Evolutionary conservation across 2,329 filamentous ascomycete species (phyloP).

Genomic region (Aureobasidium vineae): DNA sequence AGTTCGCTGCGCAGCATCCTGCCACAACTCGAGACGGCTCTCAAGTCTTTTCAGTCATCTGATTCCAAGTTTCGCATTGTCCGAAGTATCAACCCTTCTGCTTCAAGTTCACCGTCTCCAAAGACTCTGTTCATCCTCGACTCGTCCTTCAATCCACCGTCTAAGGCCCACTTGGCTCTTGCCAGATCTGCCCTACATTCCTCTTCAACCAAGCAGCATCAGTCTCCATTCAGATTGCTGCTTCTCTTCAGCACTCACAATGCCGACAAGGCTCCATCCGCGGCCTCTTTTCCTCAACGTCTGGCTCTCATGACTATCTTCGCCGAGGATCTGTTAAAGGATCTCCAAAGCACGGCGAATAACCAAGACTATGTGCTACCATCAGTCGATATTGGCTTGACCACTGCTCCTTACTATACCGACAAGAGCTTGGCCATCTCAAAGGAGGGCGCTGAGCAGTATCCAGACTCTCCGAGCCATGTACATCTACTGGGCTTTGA

Average conservation of each 20-base stretch:
- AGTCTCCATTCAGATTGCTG: slow-evolving; percentile 50
- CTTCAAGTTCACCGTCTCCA: slow-evolving; percentile 32
- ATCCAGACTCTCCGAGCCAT: slow-evolving; percentile 48
- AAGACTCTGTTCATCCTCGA: slow-evolving; percentile 61
- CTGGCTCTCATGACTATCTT: slow-evolving; percentile 71
- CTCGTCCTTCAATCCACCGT: slow-evolving; percentile 66
- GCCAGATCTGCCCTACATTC: slow-evolving; percentile 53
- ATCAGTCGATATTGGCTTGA: slow-evolving; percentile 65
- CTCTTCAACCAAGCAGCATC: slow-evolving; percentile 35
- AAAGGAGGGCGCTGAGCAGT: slow-evolving; percentile 39
- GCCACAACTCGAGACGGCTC: slow-evolving; percentile 41
- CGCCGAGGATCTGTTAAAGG: slow-evolving; percentile 53
- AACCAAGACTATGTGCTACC: slow-evolving; percentile 38
- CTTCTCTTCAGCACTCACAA: slow-evolving; percentile 63
- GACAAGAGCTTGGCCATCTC: slow-evolving; percentile 65
- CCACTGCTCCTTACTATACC: slow-evolving; percentile 69
- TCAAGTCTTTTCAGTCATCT: slow-evolving; percentile 48
- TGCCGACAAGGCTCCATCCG: slow-evolving; percentile 64
- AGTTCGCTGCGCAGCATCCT: slow-evolving; percentile 36
- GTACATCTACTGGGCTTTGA: slow-evolving; percentile 74
- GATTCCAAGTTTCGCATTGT: slow-evolving; percentile 39
- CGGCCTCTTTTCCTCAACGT: slow-evolving; percentile 65
- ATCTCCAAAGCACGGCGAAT: slow-evolving; percentile 23
- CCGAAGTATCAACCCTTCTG: slow-evolving; percentile 35
- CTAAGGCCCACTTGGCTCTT: slow-evolving; percentile 57